Evolutionary conservation across 352 stramenopile genomes (phyloP).

Genomic region (Pythium plurisporium): DNA sequence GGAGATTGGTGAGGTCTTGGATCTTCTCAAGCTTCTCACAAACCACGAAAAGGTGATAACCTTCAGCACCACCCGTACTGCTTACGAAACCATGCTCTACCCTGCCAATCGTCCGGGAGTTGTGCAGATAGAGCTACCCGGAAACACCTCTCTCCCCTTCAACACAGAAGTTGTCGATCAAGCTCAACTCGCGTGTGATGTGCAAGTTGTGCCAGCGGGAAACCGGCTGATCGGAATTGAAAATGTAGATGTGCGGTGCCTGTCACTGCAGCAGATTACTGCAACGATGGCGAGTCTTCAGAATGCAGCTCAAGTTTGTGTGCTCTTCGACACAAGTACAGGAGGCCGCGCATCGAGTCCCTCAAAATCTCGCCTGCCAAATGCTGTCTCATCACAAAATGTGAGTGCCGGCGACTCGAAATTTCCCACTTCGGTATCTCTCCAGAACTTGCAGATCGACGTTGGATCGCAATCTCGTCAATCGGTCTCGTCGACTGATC

Average conservation of each 20-base stretch:
- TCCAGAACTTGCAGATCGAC: not conserved
- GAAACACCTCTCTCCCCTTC: not conserved
- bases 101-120: not conserved
- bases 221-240: slow-evolving; percentile 52
- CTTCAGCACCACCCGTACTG: slow-evolving; percentile 39
- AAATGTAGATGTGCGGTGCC: slow-evolving; percentile 33
- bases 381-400: not conserved
- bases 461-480: not conserved
- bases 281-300: slow-evolving; percentile 30
- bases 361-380: not conserved
- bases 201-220: slow-evolving; percentile 26
- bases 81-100: slow-evolving; percentile 35
- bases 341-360: not conserved
- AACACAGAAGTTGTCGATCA: slow-evolving; percentile 13
- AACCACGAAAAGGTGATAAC: slow-evolving; percentile 51
- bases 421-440: not conserved
- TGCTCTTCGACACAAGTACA: slow-evolving; percentile 39
- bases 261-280: slow-evolving; percentile 33
- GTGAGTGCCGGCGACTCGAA: too few relatives aligned
- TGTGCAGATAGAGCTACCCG: not conserved
- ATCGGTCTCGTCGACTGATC: not conserved
- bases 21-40: slow-evolving; percentile 34
- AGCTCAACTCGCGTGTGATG: slow-evolving; percentile 17
- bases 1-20: slow-evolving; percentile 30
- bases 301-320: slow-evolving; percentile 13